Base-by-base conservation (phyloP, 1,284 basidiomycete genomes). In the Sphaerobolus stellatus region DNA sequence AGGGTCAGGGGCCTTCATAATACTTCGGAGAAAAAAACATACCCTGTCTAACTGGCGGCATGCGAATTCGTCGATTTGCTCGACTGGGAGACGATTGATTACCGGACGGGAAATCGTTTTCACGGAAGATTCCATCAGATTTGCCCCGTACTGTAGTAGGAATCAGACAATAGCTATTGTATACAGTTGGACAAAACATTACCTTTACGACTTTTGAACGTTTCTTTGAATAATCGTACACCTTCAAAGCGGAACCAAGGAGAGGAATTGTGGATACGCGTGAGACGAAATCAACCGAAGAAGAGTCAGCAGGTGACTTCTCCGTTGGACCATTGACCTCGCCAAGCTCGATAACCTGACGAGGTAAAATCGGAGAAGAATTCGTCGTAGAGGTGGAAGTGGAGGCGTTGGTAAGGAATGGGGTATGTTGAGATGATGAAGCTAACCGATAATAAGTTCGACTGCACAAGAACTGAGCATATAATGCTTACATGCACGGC, bases 1-100 rank as follows among this genome's bases (percentile, higher is more conserved):
- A n/a, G n/a, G n/a, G n/a, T n/a, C n/a, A n/a, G n/a, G n/a, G n/a
- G n/a, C n/a, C n/a, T n/a, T n/a, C n/a, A n/a, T n/a, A 43, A 8
- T 7, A 18, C 18, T 18, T 18, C 9, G 40, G 18, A 43, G 16
- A 8, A 50, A 49, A n/a, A 47, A 56, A 74, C 84, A 62, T 59
- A 91, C 84, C 64, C 83, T 78, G 69, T 94, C 91, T 44, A 94
- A 77, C 66, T 94, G 91, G 51, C 90, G 79, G 65, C 88, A 90
- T 2, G 92, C 92, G 69, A 94, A 94, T 58, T 91, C 90, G 61
- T 94, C 92, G n/a, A 93, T 73, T 64, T 87, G 85, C 57, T 83
- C 84, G 14, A 70, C 66, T 40, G 82, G 90, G 0, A 94, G 75
- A 43, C 88, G 82, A 59, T 88, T 83, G 56, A 92, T 88, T 48